A percentile compares a stretch with the other conserved stretches of the same genome.
Evolutionary conservation across 768 basidiomycete genomes (phyloP).

Genomic region (Lactarius trivialis): DNA sequence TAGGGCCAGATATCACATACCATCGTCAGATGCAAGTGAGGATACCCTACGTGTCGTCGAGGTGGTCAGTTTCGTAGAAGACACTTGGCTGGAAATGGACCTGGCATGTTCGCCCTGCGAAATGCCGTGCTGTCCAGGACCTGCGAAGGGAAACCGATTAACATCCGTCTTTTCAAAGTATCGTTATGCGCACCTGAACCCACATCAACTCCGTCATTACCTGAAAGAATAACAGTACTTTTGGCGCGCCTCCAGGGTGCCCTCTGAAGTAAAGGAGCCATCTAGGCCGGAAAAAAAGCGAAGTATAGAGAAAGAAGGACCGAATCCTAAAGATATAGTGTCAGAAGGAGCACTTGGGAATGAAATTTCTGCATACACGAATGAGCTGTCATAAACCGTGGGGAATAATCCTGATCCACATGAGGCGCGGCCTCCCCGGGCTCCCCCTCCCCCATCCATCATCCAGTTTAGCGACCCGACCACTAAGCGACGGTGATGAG

Average conservation of each 20-base stretch:
- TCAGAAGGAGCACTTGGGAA: neutral
- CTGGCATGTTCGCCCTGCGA: neutral
- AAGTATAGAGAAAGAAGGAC: neutral
- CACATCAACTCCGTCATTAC: neutral
- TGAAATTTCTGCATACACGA: neutral
- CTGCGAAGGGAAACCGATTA: neutral
- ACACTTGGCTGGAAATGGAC: neutral
- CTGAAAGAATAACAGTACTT: neutral
- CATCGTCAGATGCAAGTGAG: neutral
- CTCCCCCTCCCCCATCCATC: too few relatives aligned
- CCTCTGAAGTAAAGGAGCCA: constrained; percentile 2
- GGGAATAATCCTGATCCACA: neutral
- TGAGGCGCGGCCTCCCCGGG: too few relatives aligned
- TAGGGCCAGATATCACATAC: neutral
- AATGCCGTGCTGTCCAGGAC: neutral
- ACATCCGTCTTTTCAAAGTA: neutral
- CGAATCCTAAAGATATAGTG: neutral
- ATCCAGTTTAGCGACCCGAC: too few relatives aligned
- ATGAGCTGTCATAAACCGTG: neutral
- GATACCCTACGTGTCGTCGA: neutral
- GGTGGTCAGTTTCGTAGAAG: neutral
- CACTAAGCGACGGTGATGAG: neutral
- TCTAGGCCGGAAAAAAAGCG: constrained; percentile 1
- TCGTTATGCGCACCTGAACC: neutral
- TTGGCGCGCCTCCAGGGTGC: constrained; percentile 12